Conservation (phyloP, 331 rosid genomes). For the Stylosanthes scabra region DNA sequence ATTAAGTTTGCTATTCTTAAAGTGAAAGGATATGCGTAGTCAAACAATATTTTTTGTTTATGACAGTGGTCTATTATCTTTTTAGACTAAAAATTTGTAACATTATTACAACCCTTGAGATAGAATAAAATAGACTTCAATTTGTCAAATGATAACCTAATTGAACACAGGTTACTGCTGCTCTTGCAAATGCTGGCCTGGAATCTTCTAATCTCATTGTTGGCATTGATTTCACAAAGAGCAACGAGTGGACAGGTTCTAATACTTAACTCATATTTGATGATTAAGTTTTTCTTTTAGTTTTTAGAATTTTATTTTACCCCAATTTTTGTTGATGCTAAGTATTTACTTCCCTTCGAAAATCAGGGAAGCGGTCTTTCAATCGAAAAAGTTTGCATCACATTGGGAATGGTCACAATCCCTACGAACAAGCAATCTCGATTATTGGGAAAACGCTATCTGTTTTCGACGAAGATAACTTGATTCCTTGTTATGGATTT, state of each 20-base stretch:
- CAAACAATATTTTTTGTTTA: constrained; percentile 4
- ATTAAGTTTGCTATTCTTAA: constrained; percentile 2
- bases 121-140: neutral
- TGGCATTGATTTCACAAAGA: constrained; percentile 97
- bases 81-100: constrained; percentile 12
- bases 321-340: constrained; percentile 5
- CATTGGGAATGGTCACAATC: constrained; percentile 68
- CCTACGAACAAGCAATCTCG: constrained; percentile 90
- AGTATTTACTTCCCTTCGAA: constrained; percentile 27
- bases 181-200: constrained; percentile 88
- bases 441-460: constrained; percentile 89
- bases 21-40: constrained; percentile 6
- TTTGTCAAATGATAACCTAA: constrained; percentile 38
- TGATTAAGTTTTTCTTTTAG: constrained; percentile 17
- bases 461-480: constrained; percentile 83
- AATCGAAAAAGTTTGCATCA: constrained; percentile 80
- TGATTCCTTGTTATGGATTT: constrained; percentile 94
- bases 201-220: constrained; percentile 96
- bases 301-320: too few species aligned
- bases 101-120: constrained; percentile 16
- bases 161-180: constrained; percentile 74
- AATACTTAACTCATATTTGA: constrained; percentile 34
- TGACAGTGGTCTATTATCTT: neutral
- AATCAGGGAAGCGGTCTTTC: constrained; percentile 84
- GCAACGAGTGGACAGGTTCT: constrained; percentile 97